Evolutionary conservation across 306 rosid species (phyloP).

Genomic region (Cucurbita argyrosperma): DNA sequence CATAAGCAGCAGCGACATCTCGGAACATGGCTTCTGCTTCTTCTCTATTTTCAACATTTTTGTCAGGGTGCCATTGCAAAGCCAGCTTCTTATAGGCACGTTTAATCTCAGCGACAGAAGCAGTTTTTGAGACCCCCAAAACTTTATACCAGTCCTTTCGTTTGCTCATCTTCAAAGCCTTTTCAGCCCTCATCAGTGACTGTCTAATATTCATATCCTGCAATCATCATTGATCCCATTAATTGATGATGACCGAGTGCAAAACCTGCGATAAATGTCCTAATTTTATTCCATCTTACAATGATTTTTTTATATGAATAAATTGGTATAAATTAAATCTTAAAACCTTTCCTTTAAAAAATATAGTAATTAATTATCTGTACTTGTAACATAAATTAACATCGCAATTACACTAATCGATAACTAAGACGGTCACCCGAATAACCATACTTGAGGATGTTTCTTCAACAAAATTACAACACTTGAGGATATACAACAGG

Average conservation of each 20-base stretch:
- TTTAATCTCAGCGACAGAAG: slow-evolving; percentile 72
- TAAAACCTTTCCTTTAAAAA: neutral
- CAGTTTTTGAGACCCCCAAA: slow-evolving; percentile 70
- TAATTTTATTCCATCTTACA: neutral
- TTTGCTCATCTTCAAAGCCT: slow-evolving; percentile 92
- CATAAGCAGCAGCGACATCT: slow-evolving; percentile 95
- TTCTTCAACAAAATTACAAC: too few relatives aligned
- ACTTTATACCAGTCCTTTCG: slow-evolving; percentile 95
- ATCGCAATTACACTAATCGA: neutral
- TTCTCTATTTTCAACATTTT: slow-evolving; percentile 82
- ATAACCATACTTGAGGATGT: too few relatives aligned
- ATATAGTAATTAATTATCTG: neutral
- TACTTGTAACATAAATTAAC: neutral
- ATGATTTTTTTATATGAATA: neutral
- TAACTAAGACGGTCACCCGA: too few relatives aligned
- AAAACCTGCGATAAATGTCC: neutral
- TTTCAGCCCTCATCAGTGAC: slow-evolving; percentile 70
- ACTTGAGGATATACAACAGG: too few relatives aligned
- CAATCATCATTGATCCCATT: neutral
- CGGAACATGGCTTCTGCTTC: slow-evolving; percentile 83
- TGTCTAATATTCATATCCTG: slow-evolving; percentile 95
- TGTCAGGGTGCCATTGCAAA: slow-evolving; percentile 98
- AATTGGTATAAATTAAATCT: neutral
- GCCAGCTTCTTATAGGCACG: slow-evolving; percentile 98
- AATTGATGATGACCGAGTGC: neutral